phyloP scores from a whole-genome alignment of 2,329 filamentous ascomycete genomes.

The Waltergamsia citrina region DNA sequence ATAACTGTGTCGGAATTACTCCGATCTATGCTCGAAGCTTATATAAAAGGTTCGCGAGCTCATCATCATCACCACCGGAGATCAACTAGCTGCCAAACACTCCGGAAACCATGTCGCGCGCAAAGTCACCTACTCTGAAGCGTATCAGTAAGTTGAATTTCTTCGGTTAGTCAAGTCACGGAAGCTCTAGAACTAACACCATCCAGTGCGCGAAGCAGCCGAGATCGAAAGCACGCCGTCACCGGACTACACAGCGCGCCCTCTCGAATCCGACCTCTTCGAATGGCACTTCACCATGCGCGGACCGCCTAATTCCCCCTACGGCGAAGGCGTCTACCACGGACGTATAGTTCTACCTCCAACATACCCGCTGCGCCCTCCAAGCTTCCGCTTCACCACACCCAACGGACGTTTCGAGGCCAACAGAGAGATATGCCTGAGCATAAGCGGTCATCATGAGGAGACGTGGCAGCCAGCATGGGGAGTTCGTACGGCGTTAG shows the following conservation, averaged over 20 bases:
- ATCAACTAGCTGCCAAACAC: too few species aligned
- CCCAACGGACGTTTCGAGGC: conserved; percentile 89
- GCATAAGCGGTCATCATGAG: conserved; percentile 90
- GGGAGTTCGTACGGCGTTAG: conserved; percentile 85
- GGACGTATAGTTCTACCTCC: conserved; percentile 87
- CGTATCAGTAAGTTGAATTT: conserved; percentile 56
- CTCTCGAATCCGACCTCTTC: conserved; percentile 83
- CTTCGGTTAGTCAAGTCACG: background rate
- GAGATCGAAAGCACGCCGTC: conserved; percentile 76
- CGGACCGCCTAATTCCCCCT: conserved; percentile 74
- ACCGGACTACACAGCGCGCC: conserved; percentile 74
- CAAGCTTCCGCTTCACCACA: conserved; percentile 91
- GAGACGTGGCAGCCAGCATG: conserved; percentile 98
- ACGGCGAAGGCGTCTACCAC: conserved; percentile 80
- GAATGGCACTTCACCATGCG: conserved; percentile 99
- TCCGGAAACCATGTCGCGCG: too few species aligned
- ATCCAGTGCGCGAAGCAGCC: conserved; percentile 74
- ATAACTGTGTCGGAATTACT: too few species aligned
- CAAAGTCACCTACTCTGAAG: conserved; percentile 75
- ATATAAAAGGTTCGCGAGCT: conserved; percentile 12
- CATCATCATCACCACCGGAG: conserved; percentile 32
- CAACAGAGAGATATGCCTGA: conserved; percentile 93
- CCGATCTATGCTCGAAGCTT: background rate
- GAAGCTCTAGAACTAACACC: background rate
- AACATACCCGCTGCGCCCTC: conserved; percentile 83